Base-by-base conservation (phyloP, 2,329 filamentous ascomycete species). In the Claviceps sp. region DNA sequence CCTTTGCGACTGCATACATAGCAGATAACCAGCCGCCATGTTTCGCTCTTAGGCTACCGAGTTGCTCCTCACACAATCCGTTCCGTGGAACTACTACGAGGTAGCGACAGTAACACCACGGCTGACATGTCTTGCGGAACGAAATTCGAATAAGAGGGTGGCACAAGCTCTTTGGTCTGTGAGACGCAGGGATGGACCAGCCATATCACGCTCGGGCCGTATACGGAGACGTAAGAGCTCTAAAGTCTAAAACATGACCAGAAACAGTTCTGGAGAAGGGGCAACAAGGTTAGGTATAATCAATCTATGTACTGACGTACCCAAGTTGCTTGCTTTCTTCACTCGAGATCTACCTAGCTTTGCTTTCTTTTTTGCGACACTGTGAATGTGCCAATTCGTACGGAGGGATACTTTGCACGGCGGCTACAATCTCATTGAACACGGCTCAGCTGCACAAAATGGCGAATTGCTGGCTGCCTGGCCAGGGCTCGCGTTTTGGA, bases 281-380 rank as follows among this genome's bases (percentile, higher is more conserved):
- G 18, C 2, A 52, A 41, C 37, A 52, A 52, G 50, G 50, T 48
- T 48, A n/a, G n/a, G n/a, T n/a, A 37, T 45, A 26, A 43, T 37
- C 48, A 51, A 47, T 22, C 41, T 43, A 42, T 37, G 44, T 6
- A 30, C 30, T 8, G 4, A 8, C 6, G 9, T 30, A 30, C 30
- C 30, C 8, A 30, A 30, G 8, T 41, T 51, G 37, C 50, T 47
- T 37, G 42, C 42, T 47, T 37, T 24, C n/a, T 14, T 30, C 14
- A 24, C 14, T 45, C 42, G 42, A 24, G 42, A 16, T 45, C n/a
- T n/a, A n/a, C n/a, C n/a, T 45, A 24, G 16, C 42, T 26, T 9
- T 30, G 22, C 3, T 13, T 2, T 6, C 8, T 5, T 30, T 30
- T 13, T 26, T 26, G 42, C 11, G 16, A 44, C 42, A 44, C 42